Percentiles rank a stretch among this genome's conserved stretches.
Evolutionary conservation across 2,329 filamentous ascomycete genomes (phyloP).

Genomic region (Aureobasidium melanogenum): DNA sequence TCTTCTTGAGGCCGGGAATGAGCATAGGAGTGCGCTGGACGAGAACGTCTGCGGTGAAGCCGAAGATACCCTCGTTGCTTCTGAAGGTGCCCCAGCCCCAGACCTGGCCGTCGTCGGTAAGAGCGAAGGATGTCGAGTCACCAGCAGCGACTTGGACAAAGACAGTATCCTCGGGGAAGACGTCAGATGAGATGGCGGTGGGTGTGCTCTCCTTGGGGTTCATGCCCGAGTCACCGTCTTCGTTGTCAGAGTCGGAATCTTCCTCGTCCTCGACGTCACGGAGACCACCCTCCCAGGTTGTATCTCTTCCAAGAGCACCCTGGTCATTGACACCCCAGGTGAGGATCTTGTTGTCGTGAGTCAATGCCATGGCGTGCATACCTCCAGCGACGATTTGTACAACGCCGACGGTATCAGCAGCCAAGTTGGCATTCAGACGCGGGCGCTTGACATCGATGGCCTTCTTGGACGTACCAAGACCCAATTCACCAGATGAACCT

Average conservation of each 20-base stretch:
- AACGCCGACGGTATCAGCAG: constrained; percentile 50
- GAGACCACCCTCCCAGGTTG: constrained; percentile 56
- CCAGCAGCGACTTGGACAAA: constrained; percentile 62
- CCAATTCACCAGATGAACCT: constrained; percentile 72
- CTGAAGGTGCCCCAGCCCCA: constrained; percentile 83
- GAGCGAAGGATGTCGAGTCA: constrained; percentile 66
- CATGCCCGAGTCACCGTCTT: constrained; percentile 52
- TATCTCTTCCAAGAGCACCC: constrained; percentile 69
- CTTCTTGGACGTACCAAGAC: constrained; percentile 59
- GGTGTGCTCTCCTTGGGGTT: constrained; percentile 68
- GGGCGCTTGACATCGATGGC: constrained; percentile 66
- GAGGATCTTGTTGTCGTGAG: constrained; percentile 69
- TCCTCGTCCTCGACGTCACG: constrained; percentile 48
- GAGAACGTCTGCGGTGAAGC: constrained; percentile 48
- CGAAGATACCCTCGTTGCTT: constrained; percentile 58
- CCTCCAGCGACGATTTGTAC: constrained; percentile 71
- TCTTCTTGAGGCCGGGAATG: constrained; percentile 56
- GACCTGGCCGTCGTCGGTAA: constrained; percentile 65
- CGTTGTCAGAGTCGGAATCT: constrained; percentile 47
- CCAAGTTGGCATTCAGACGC: constrained; percentile 55
- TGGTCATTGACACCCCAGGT: constrained; percentile 88
- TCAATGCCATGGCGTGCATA: constrained; percentile 72
- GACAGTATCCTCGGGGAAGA: constrained; percentile 52
- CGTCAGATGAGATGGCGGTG: constrained; percentile 43
- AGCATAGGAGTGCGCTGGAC: constrained; percentile 45